phyloP scores from a whole-genome alignment of 2,329 filamentous ascomycete genomes.

The Calonectria pseudoreteaudii region DNA sequence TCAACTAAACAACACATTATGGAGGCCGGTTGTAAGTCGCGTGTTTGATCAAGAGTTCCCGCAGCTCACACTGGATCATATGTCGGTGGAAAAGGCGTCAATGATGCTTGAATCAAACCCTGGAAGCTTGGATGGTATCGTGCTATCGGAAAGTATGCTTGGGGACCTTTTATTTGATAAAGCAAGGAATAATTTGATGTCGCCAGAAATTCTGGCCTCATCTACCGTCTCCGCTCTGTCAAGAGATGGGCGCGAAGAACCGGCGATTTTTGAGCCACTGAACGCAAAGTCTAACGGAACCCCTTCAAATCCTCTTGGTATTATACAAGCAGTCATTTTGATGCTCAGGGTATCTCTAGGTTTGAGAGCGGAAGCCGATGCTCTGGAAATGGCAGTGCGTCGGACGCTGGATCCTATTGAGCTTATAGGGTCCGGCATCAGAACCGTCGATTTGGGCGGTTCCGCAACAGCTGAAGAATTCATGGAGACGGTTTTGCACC shows the following conservation, averaged over 20 bases:
- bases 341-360: not conserved
- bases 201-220: not conserved
- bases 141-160: slow-evolving; percentile 69
- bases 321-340: not conserved
- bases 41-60: slow-evolving; percentile 90
- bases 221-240: not conserved
- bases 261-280: not conserved
- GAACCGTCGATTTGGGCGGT: not conserved
- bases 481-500: not conserved
- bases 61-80: slow-evolving; percentile 82
- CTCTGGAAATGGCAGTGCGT: not conserved
- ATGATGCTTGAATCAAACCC: slow-evolving; percentile 98
- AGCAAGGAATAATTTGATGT: slow-evolving; percentile 9
- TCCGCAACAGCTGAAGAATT: not conserved
- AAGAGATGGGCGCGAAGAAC: not conserved
- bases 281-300: not conserved
- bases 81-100: slow-evolving; percentile 90
- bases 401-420: not conserved
- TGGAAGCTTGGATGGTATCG: slow-evolving; percentile 82
- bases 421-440: not conserved
- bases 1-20: slow-evolving; percentile 80
- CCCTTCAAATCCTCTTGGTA: not conserved
- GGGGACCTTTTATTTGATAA: slow-evolving; percentile 37
- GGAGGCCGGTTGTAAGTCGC: slow-evolving; percentile 85
- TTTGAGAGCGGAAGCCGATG: not conserved